A percentile compares a stretch with the other conserved stretches of the same genome.
phyloP scores from a whole-genome alignment of 768 basidiomycete species.

The Boletales sp. region DNA sequence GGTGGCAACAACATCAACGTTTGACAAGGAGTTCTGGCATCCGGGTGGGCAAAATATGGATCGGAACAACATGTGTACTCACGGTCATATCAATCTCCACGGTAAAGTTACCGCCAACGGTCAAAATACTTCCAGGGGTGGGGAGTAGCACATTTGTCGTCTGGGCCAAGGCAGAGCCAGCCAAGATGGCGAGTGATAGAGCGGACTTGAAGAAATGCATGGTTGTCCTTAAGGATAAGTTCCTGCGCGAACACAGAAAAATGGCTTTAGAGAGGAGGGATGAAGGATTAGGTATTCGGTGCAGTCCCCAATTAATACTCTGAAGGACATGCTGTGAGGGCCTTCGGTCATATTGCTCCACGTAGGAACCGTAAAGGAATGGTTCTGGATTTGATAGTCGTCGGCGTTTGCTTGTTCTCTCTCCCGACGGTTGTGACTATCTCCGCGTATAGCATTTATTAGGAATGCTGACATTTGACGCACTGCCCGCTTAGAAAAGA shows the following conservation, averaged over 20 bases:
- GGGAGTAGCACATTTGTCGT: constrained; percentile 3
- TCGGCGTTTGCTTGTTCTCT: too few species aligned
- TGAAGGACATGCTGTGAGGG: too few species aligned
- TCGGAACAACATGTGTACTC: background rate
- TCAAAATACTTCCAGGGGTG: constrained; percentile 1
- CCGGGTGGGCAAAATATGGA: background rate
- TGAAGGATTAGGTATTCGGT: background rate
- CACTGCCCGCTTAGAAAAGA: too few species aligned
- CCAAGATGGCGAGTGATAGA: constrained; percentile 13
- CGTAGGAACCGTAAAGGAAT: too few species aligned
- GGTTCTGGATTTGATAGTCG: too few species aligned
- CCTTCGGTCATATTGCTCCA: too few species aligned
- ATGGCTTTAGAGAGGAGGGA: background rate
- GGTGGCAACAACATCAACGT: constrained; percentile 26
- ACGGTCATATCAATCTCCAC: constrained; percentile 11
- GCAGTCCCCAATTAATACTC: too few species aligned
- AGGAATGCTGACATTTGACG: too few species aligned
- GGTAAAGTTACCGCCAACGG: constrained; percentile 1
- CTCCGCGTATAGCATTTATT: too few species aligned
- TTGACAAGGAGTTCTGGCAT: constrained; percentile 17
- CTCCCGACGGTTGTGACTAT: too few species aligned
- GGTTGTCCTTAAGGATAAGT: background rate
- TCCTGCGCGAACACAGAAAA: background rate
- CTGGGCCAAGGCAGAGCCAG: constrained; percentile 9
- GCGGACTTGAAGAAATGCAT: constrained; percentile 16